Evolutionary conservation across 805 yeast species (phyloP), one percentile per base, ranked within the genome.

Genomic region (Babjeviella inositovora): DNA sequence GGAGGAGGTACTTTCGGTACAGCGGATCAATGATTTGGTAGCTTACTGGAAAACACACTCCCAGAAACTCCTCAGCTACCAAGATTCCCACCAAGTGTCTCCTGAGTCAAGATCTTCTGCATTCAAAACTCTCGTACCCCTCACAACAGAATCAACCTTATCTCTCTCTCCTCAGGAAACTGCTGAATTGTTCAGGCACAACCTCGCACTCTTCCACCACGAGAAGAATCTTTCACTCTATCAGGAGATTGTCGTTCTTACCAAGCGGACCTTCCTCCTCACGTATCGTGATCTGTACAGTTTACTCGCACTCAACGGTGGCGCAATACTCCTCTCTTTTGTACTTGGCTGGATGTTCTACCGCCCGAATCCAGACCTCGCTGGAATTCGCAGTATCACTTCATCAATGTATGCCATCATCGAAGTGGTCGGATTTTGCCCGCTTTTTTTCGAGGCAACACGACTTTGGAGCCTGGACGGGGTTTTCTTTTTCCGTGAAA

Each of bases 401-500:
- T 53, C 60, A 2, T 18, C 34, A 9, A 33, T 53, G 11, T 55
- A 53, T 31, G 50, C 48, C 5, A 33, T 50, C 34, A 24, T 55
- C 19, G 62, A 55, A 27, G 41, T 52, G 5, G 32, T 53, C 17
- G 62, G 59, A 1, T 55, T 55, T 28, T 33, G 45, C 16, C 58
- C 61, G 2, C 36, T 53, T 37, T 45, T 48, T 17, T 37, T 50
- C 30, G 62, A 55, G 33, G 27, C 51, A 8, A 50, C 52, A 26
- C 36, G 61, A 19, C 37, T 55, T 8, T 54, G 59, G 57, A 26
- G 31, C 4, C 33, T 32, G 5, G 62, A 55, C 25, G 60, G 61
- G 0, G 22, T 41, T 9, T 36, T 40, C 14, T 55, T 52, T 27
- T 37, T 41, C 29, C 33, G 85, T 28, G 94, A 81, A 45, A 55